These are phyloP conservation scores for Pseudonitzschia pungens DNA, from an alignment of 108 stramenopile species.

Conservation along the genomic window DNA sequence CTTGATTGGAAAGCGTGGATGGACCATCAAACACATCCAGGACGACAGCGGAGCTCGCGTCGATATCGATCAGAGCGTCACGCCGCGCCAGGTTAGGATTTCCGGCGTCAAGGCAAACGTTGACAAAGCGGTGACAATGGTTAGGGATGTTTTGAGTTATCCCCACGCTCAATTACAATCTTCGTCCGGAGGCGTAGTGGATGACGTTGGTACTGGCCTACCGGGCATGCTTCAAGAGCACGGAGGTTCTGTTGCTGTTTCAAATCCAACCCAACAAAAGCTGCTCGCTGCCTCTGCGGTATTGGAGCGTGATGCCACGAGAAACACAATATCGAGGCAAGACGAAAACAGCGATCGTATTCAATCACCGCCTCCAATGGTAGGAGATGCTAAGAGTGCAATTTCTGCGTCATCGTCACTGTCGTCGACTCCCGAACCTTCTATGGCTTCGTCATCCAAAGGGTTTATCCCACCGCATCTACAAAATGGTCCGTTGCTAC, in stretches of 20 bases:
- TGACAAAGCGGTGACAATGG: slow-evolving; percentile 67
- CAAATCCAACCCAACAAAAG: slow-evolving; percentile 14
- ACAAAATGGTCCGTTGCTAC: slow-evolving; percentile 22
- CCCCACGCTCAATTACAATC: slow-evolving; percentile 61
- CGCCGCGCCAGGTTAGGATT: slow-evolving; percentile 76
- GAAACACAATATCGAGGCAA: slow-evolving; percentile 9
- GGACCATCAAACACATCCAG: slow-evolving; percentile 89
- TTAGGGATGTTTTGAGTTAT: slow-evolving; percentile 82
- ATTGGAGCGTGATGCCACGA: neutral
- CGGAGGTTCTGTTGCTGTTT: neutral
- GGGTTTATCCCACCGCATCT: slow-evolving; percentile 5
- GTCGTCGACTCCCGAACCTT: slow-evolving; percentile 65
- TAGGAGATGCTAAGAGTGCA: slow-evolving; percentile 42
- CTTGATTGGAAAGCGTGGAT: slow-evolving; percentile 82
- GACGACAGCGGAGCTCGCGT: slow-evolving; percentile 80
- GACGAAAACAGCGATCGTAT: slow-evolving; percentile 5
- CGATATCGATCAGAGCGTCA: slow-evolving; percentile 80
- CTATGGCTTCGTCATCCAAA: slow-evolving; percentile 33
- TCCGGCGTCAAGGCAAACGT: slow-evolving; percentile 65
- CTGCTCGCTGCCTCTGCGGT: slow-evolving; percentile 10
- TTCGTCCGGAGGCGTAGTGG: neutral
- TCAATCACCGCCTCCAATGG: slow-evolving; percentile 43
- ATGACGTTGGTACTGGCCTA: neutral
- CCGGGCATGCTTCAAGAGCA: neutral
- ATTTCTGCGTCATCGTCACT: slow-evolving; percentile 57